Base-by-base conservation (phyloP, 768 basidiomycete species). In the Leccinellum albellum region DNA sequence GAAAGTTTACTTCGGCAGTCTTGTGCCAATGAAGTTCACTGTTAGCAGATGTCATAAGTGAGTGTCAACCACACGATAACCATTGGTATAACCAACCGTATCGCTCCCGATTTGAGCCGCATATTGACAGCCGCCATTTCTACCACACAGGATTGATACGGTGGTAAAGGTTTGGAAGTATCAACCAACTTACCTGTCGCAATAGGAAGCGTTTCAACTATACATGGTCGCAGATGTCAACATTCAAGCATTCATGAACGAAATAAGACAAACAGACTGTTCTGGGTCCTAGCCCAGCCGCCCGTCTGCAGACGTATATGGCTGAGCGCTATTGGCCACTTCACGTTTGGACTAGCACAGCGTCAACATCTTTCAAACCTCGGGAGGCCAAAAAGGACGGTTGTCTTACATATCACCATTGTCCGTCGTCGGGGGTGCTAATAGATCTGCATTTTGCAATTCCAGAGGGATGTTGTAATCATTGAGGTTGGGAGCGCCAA, bases 381-480 rank as follows among this genome's bases (percentile, higher is more conserved):
- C 26, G 12, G 4, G 10, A n/a, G 5, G 13, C n/a, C 46, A 20
- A 2, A 32, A 54, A 8, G 20, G 48, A 8, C 15, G 14, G 46
- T n/a, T 3, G 0, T 52, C 75, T 53, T 60, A 74, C 76, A 87
- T 70, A 28, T 65, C 65, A 4, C 86, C 85, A 40, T 74, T 64
- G 63, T 88, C 86, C 1, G 87, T 86, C 9, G 75, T 77, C 1
- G 87, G 86, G 17, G 83, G 82, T 7, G 81, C 81, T 0, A 87
- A 55, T 4, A 75, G 44, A 54, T 87, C 86, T 9, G 83, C 74
- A 55, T 86, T 85, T 68, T 86, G 76, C 31, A 76, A 63, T 50
- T 81, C 81, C 14, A 86, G 14, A 17, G 77, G 77, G 4, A 78
- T 44, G 62, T 87, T 84, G 29, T 83, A 75, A 1, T 83, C 84